Conservation (phyloP, 2,329 filamentous ascomycete species). For the Claviceps paspali region DNA sequence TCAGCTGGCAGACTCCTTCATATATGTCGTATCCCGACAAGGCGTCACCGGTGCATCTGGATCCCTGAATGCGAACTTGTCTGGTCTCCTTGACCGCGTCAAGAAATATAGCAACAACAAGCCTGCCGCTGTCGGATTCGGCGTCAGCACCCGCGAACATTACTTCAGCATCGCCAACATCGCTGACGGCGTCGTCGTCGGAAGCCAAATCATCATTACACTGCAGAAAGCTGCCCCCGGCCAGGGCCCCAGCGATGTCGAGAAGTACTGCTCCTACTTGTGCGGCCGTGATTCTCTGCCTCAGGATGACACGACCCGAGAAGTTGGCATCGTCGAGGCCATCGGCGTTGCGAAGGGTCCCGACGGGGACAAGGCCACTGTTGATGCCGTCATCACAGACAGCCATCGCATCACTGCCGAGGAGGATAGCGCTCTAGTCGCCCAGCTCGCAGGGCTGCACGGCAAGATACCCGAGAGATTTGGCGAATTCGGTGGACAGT, state of each 20-base stretch:
- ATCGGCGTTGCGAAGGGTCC: conserved; percentile 36
- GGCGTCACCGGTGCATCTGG: conserved; percentile 88
- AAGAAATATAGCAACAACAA: conserved; percentile 86
- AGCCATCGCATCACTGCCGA: conserved; percentile 47
- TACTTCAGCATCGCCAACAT: conserved; percentile 73
- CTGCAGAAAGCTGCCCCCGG: conserved; percentile 29
- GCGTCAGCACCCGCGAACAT: conserved; percentile 89
- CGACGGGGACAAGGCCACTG: conserved; percentile 28
- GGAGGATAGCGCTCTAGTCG: conserved; percentile 48
- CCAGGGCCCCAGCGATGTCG: conserved; percentile 47
- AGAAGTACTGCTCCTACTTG: conserved; percentile 70
- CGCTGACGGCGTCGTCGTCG: conserved; percentile 90
- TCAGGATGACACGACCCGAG: conserved; percentile 34
- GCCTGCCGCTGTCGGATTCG: conserved; percentile 86
- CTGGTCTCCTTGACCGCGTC: conserved; percentile 67
- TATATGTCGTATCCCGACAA: conserved; percentile 96
- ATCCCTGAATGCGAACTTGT: conserved; percentile 65
- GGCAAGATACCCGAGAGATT: conserved; percentile 71
- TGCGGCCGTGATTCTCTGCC: conserved; percentile 28
- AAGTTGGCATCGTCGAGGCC: conserved; percentile 57
- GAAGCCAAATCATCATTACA: conserved; percentile 82
- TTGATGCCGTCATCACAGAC: conserved; percentile 47
- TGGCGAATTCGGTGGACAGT: conserved; percentile 92
- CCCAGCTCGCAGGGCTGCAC: conserved; percentile 73
- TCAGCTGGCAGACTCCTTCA: conserved; percentile 94